Evolutionary conservation across 192 early-diverging fungal species (phyloP), one percentile per base, ranked within the genome.

Genomic region (Geranomyces michiganensis): DNA sequence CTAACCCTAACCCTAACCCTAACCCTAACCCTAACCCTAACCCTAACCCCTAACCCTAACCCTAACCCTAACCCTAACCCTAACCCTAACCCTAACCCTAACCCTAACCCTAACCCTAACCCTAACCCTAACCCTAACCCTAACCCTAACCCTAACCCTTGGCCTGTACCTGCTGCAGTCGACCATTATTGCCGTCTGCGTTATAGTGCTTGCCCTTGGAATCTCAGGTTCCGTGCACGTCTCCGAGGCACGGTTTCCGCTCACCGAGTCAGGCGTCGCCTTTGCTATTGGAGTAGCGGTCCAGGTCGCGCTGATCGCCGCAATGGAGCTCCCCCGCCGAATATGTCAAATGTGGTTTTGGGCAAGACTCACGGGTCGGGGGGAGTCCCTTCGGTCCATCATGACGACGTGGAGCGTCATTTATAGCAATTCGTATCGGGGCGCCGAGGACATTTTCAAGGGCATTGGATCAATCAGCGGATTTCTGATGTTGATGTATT

Each of bases 341-440:
- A 1, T 55, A 27, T 55, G 51, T 22, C 41, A 65, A 22, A 14
- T 65, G 0, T 65, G 64, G 64, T 65, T 65, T 47, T 30, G 64
- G 26, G 14, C 15, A 43, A 36, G 64, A 22, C 29, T 65, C 10
- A n/a, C 47, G 64, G 44, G 6, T 12, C 19, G 29, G 17, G 64
- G 64, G 6, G 43, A 41, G 41, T 5, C 12, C 26, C 17, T 41
- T n/a, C 19, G 64, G 14, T 13, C 29, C 12, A 8, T 65, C 9
- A n/a, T 65, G 29, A 49, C 41, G 7, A 44, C 64, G 8, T 65
- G 64, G 64, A 65, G 64, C 26, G 43, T 47, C 22, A 65, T 65
- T 24, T 65, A 65, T 24, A 49, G 41, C 41, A 65, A 65, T 26
- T 65, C 64, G 13, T 65, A 65, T 22, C 64, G 64, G 6, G 64